Evolutionary conservation across 176 grass and related monocot genomes (phyloP), one percentile per base, ranked within the genome.

Genomic region (Secale cereale): DNA sequence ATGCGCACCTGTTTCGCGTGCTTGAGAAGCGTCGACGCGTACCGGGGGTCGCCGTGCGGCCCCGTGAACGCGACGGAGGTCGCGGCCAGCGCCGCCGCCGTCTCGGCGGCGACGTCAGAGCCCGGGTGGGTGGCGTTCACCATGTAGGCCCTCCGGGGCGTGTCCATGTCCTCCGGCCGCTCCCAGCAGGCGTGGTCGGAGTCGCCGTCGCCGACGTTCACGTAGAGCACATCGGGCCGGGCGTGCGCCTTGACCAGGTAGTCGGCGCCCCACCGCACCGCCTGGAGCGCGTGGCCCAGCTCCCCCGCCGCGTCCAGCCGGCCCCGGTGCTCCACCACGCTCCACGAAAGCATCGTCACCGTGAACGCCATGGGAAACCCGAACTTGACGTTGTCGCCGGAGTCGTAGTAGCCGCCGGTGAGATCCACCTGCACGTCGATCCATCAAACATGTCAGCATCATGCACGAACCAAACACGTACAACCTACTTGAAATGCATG

Each of bases 131-230:
- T 37, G 5, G 67, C 82, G 52, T 78, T 81, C 19, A 98, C 78
- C n/a, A 59, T 50, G 74, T 78, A 98, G 0, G 82, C 4, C 17
- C 73, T 52, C 35, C 95, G 81, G 0, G 92, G 92, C 2, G 89
- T 95, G 60, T 92, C 90, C 95, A 98, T 98, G 88, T 98, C 93
- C 84, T 98, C 95, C 7, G 95, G 92, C 0, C 95, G 59, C 80
- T 98, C 23, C 95, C 95, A 98, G 83, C 93, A 98, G 0, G 39
- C 25, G 65, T 98, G 95, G 91, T 98, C 95, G 45, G 93, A 88
- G 70, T 85, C 70, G 16, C 95, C 95, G 25, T 98, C 91, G 35
- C 95, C 95, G 35, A 95, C 93, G 64, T 95, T 85, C 77, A 93
- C 92, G 69, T 88, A 98, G 73, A 98, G 88, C 19, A 65, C 64